Evolutionary conservation across 1,284 basidiomycete genomes (phyloP).

Genomic region (Cryptococcus neoformans): DNA sequence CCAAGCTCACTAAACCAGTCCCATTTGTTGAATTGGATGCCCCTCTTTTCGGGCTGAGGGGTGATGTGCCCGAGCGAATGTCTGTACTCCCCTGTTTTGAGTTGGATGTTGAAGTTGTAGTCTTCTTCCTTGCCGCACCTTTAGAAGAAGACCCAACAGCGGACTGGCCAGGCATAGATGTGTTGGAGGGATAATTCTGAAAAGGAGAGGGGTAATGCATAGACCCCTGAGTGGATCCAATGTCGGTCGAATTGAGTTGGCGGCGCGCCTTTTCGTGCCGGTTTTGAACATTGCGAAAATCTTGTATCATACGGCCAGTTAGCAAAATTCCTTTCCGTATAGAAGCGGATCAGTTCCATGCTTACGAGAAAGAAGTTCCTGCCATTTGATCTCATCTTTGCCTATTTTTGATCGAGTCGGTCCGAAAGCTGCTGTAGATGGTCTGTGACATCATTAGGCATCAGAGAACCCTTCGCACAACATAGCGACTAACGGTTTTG

Average conservation of each 20-base stretch:
- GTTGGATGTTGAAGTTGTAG: neutral
- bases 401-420: conserved; percentile 66
- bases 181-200: conserved; percentile 19
- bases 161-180: conserved; percentile 3
- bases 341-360: neutral
- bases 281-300: conserved; percentile 74
- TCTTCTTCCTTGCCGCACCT: conserved; percentile 25
- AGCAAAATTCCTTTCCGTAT: neutral
- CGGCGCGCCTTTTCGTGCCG: conserved; percentile 83
- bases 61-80: conserved; percentile 30
- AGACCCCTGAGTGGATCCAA: conserved; percentile 20
- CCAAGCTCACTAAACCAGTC: conserved; percentile 25
- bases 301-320: conserved; percentile 12
- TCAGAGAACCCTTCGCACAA: neutral
- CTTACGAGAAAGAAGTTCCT: conserved; percentile 70
- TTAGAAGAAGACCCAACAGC: conserved; percentile 4
- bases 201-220: conserved; percentile 41
- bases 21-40: conserved; percentile 7
- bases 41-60: conserved; percentile 40
- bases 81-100: conserved; percentile 10
- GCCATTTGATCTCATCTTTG: conserved; percentile 90
- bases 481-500: neutral
- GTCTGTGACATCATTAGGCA: neutral
- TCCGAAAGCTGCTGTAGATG: conserved; percentile 19
- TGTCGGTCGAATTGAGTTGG: conserved; percentile 41